A percentile compares a stretch with the other conserved stretches of the same genome.
These are phyloP conservation scores for Logfia minima DNA, from an alignment of 129 eudicot species.

Conservation along the genomic window DNA sequence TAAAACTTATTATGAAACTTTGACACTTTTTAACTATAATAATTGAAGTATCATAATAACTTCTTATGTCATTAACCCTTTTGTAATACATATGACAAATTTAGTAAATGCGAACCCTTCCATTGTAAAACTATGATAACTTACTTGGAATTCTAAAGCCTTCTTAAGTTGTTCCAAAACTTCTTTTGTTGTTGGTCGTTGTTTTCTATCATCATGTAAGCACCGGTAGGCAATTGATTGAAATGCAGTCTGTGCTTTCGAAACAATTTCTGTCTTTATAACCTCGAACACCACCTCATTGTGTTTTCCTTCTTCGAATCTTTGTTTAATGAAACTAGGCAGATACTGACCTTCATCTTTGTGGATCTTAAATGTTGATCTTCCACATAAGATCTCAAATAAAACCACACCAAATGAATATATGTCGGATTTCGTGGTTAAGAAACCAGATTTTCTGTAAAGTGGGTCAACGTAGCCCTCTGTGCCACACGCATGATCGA, in stretches of 20 bases:
- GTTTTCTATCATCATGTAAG: background rate
- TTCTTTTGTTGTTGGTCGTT: background rate
- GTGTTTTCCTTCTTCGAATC: background rate
- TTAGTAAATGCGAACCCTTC: background rate
- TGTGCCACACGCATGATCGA: background rate
- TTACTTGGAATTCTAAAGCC: background rate
- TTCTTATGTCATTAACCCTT: too few species aligned
- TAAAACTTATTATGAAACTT: too few species aligned
- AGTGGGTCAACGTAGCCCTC: background rate
- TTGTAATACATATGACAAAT: too few species aligned
- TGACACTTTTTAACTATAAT: background rate
- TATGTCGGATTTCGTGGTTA: background rate
- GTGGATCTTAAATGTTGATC: background rate
- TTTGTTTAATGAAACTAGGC: background rate
- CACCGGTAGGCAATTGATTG: background rate
- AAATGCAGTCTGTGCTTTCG: background rate
- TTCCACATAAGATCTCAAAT: conserved; percentile 1
- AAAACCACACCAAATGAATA: conserved; percentile 1
- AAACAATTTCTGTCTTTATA: background rate
- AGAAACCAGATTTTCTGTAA: conserved; percentile 20
- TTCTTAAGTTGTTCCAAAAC: background rate
- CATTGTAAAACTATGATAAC: background rate
- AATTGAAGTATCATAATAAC: too few species aligned
- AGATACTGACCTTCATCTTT: background rate
- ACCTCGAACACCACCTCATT: background rate